Evolutionary conservation across 805 yeast genomes (phyloP).

Genomic region (Tetrapisispora iriomotensis): DNA sequence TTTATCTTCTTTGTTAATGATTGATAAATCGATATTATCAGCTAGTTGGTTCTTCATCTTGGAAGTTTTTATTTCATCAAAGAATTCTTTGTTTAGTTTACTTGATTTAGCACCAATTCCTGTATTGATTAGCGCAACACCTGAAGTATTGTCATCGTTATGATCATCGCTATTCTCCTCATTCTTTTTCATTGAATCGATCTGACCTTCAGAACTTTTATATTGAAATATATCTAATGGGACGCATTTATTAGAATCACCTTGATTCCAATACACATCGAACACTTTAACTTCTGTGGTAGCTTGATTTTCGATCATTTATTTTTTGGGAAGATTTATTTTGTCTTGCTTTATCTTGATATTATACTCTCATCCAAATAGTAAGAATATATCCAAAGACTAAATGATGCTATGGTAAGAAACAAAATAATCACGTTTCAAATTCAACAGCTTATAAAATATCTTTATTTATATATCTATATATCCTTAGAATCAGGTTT

Average conservation of each 20-base stretch:
- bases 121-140: constrained; percentile 8
- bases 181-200: background rate
- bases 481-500: too few species aligned
- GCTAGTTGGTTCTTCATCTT: background rate
- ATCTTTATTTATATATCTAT: too few species aligned
- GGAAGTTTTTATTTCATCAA: constrained; percentile 6
- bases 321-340: background rate
- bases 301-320: background rate
- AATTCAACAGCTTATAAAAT: too few species aligned
- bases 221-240: constrained; percentile 1
- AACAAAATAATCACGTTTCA: too few species aligned
- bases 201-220: background rate
- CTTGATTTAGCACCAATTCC: constrained; percentile 9
- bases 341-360: too few species aligned
- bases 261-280: constrained; percentile 1
- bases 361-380: too few species aligned
- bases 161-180: background rate
- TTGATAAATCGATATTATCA: background rate
- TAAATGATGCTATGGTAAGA: too few species aligned
- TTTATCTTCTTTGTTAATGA: background rate
- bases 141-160: background rate
- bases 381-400: too few species aligned
- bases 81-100: constrained; percentile 5
- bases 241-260: background rate
- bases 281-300: background rate